A percentile compares a stretch with the other conserved stretches of the same genome.
These are phyloP conservation scores for Geotrichum phurueaensis DNA, from an alignment of 1,139 yeast species.

Conservation along the genomic window DNA sequence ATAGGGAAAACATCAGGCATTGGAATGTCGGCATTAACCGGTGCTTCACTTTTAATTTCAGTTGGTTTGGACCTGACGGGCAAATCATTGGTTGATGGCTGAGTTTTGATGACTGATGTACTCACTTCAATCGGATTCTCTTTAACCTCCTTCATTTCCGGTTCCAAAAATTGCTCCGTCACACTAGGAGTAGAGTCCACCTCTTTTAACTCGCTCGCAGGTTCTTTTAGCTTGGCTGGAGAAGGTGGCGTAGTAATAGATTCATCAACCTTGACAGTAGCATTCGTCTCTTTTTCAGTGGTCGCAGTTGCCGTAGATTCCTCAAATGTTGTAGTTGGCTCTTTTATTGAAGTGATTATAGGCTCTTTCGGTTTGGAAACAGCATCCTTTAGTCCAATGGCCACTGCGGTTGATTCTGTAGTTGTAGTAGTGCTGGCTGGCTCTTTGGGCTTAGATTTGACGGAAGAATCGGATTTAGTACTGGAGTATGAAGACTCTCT, in stretches of 20 bases:
- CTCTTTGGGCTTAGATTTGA: not conserved
- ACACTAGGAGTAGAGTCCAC: not conserved
- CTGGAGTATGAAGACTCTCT: not conserved
- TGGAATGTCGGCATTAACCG: not conserved
- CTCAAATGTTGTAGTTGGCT: not conserved
- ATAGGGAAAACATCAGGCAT: not conserved
- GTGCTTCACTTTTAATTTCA: not conserved
- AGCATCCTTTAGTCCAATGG: not conserved
- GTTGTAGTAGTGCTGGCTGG: not conserved
- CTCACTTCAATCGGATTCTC: not conserved
- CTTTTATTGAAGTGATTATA: not conserved
- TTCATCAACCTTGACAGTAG: not conserved
- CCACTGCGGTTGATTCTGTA: not conserved
- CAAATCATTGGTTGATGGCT: not conserved
- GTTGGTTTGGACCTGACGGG: not conserved
- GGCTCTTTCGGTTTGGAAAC: not conserved
- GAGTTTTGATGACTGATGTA: not conserved
- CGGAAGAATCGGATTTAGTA: not conserved
- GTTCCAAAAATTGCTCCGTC: not conserved
- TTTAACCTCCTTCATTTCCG: not conserved
- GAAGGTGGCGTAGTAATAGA: not conserved
- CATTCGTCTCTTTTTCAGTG: not conserved
- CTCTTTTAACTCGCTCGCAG: not conserved
- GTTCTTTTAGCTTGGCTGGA: not conserved
- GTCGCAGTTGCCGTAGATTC: not conserved